Base-by-base conservation (phyloP, 768 basidiomycete species). In the Cystofilobasidium bisporidii region DNA sequence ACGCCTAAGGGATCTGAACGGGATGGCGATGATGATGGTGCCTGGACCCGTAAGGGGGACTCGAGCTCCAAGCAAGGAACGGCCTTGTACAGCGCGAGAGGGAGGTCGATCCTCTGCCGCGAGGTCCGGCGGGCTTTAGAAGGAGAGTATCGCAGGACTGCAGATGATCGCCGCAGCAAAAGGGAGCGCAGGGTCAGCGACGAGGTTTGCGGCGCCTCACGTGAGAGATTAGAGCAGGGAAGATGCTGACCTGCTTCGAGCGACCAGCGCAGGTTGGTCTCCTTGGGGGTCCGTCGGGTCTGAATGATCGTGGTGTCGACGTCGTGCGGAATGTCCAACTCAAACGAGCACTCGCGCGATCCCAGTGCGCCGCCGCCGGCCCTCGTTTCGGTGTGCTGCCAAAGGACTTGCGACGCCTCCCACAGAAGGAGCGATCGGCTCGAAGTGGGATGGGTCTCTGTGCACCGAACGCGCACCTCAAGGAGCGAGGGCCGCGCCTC, bases 221-320 rank as follows among this genome's bases (percentile, higher is more conserved):
- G n/a, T n/a, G n/a, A n/a, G n/a, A n/a, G n/a, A n/a, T n/a, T n/a
- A n/a, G n/a, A n/a, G n/a, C n/a, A n/a, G n/a, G n/a, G n/a, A n/a
- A n/a, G n/a, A n/a, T n/a, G n/a, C 50, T 53, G 24, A 53, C 53
- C 30, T 10, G 53, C 26, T 32, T 56, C 53, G 28, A 56, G 53
- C 28, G 28, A 22, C 53, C 53, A 56, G 11, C n/a, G 53, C 28
- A 56, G 17, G 17, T 56, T 56, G 28, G 11, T 18, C 28, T 32
- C 30, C 15, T 56, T 56, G 14, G 53, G 2, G 3, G 53, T 30
- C 28, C 30, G 26, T 30, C 53, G 53, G 2, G 28, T 6, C 18
- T 20, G 53, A 20, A 12, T 32, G 6, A 56, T 18, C 28, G 18
- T 28, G 4, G 26, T 18, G 53, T 56, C 53, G 53, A 56, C n/a